Evolutionary conservation across 2,329 filamentous ascomycete species (phyloP).

Genomic region (Pseudogymnoascus sp.): DNA sequence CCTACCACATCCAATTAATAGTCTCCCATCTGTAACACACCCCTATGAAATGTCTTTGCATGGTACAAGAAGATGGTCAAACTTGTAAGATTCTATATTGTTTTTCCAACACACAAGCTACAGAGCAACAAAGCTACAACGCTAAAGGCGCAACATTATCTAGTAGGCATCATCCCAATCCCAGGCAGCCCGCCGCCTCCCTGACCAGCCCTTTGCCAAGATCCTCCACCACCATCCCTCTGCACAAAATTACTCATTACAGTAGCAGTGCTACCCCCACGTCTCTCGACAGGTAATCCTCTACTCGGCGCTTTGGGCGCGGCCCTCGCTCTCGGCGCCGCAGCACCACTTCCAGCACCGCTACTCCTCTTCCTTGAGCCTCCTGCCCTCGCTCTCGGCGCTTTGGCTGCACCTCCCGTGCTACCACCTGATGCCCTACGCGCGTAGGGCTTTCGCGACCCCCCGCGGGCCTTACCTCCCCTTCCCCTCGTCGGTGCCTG

Average conservation of each 20-base stretch:
- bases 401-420: not conserved
- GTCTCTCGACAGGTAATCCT: constrained; percentile 1
- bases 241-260: constrained; percentile 12
- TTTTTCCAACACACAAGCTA: not conserved
- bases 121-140: not conserved
- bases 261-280: not conserved
- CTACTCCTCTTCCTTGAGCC: constrained; percentile 3
- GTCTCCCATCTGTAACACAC: not conserved
- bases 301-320: not conserved
- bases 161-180: constrained; percentile 13
- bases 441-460: not conserved
- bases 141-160: not conserved
- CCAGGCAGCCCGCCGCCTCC: not conserved
- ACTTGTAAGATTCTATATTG: not conserved
- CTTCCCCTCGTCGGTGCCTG: not conserved
- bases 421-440: not conserved
- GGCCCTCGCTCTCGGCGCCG: not conserved
- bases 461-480: not conserved
- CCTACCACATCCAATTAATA: not conserved
- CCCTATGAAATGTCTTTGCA: not conserved
- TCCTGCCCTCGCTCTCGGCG: not conserved
- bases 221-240: not conserved
- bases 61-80: not conserved
- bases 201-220: not conserved
- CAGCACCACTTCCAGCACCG: not conserved